Base-by-base conservation (phyloP, 1,284 basidiomycete species). In the Naganishia sp. region DNA sequence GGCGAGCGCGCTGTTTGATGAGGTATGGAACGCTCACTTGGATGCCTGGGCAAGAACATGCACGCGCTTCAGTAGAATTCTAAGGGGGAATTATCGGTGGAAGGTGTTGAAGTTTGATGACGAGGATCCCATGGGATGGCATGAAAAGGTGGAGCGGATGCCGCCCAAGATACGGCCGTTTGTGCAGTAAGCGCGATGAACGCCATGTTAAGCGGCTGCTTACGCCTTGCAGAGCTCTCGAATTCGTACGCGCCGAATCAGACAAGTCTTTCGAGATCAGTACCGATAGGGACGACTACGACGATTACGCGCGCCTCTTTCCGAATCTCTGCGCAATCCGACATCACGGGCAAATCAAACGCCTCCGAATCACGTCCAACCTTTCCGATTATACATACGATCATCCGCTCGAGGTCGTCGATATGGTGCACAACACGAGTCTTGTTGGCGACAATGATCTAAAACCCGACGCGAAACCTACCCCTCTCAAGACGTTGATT, bases 271-370 rank as follows among this genome's bases (percentile, higher is more conserved):
- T 41, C 35, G 52, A 54, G 35, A 54, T 54, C 31, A 21, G 18
- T 18, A 54, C 32, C 32, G 52, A 54, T 11, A 18, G 32, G 11
- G 52, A 54, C n/a, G 52, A 54, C 52, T 54, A 54, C n/a, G 52
- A 54, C 52, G 52, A 54, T 35, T 54, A 54, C 35, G 52, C 52
- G 2, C 17, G 52, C 18, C 6, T 54, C 18, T 54, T 54, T 35
- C 52, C 52, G 1, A 54, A 54, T 35, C 52, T 54, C 6, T 21
- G 35, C 15, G 52, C 52, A 17, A 54, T 54, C 52, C 52, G 52
- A 18, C 52, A 54, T 54, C 52, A 54, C 52, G 52, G 52, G 32
- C 52, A 54, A 13, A 54, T 54, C 35, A 54, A 54, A 35, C 32
- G 35, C 35, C 11, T 54, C 15, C 35, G 52, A 6, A 35, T 54